Evolutionary conservation across 306 rosid genomes (phyloP).

Genomic region (Quillaja saponaria): DNA sequence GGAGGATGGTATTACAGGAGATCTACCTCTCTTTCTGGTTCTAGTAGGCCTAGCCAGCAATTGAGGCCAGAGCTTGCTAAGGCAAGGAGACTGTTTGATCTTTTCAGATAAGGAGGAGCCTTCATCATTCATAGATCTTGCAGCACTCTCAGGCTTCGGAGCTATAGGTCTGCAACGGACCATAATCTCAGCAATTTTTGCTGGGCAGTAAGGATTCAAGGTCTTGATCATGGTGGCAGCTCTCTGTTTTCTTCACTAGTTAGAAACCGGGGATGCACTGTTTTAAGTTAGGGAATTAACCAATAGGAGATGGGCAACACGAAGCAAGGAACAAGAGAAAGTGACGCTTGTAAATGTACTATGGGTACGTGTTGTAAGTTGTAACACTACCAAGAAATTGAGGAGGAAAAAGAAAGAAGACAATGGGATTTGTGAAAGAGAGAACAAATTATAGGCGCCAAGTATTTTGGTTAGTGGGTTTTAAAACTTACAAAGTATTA

Average conservation of each 20-base stretch:
- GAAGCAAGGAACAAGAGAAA: slow-evolving; percentile 41
- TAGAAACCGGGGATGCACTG: not conserved
- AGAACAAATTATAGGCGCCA: too few species aligned
- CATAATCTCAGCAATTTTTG: slow-evolving; percentile 89
- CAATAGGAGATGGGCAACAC: slow-evolving; percentile 63
- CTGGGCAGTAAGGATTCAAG: slow-evolving; percentile 58
- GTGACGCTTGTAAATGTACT: slow-evolving; percentile 60
- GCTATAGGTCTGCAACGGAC: slow-evolving; percentile 90
- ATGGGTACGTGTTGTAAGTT: slow-evolving; percentile 91
- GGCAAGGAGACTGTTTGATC: slow-evolving; percentile 74
- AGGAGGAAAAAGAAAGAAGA: too few species aligned
- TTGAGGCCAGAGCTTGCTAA: slow-evolving; percentile 79
- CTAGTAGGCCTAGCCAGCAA: slow-evolving; percentile 89
- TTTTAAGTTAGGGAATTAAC: slow-evolving; percentile 20
- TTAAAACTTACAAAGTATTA: too few species aligned
- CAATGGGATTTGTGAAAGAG: too few species aligned
- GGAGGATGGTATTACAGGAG: slow-evolving; percentile 48
- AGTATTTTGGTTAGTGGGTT: too few species aligned
- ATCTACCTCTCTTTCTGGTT: slow-evolving; percentile 71
- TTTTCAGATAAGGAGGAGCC: slow-evolving; percentile 51
- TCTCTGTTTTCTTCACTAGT: too few species aligned
- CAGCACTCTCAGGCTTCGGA: slow-evolving; percentile 73
- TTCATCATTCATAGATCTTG: slow-evolving; percentile 42
- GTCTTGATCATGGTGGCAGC: slow-evolving; percentile 70
- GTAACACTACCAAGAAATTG: too few species aligned